Percentiles rank a stretch among this genome's conserved stretches.
These are phyloP conservation scores for Saccharum spontaneum DNA, from an alignment of 176 grass and related monocot species.

Conservation along the genomic window DNA sequence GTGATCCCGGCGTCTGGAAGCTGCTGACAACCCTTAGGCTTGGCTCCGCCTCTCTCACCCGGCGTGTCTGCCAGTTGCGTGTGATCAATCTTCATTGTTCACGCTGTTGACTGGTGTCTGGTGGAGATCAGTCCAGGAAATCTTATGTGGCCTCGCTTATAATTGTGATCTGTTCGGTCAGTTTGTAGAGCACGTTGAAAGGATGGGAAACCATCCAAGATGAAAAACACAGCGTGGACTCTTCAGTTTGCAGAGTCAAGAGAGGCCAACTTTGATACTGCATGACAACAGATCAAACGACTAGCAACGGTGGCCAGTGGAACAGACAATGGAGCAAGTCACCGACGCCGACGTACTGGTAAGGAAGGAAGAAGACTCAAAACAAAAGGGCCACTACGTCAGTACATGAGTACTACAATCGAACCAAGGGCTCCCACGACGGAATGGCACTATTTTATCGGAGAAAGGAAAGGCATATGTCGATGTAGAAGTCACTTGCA, in stretches of 20 bases:
- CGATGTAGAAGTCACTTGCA: background rate
- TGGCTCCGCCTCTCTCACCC: background rate
- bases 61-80: background rate
- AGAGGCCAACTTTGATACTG: background rate
- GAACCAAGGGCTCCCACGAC: background rate
- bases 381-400: background rate
- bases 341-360: background rate
- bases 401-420: background rate
- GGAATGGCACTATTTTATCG: background rate
- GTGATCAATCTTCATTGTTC: background rate
- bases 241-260: background rate
- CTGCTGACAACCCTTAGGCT: background rate
- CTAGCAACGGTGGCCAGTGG: background rate
- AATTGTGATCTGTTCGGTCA: background rate
- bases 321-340: background rate
- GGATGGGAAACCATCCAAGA: background rate
- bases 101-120: background rate
- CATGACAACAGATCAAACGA: background rate
- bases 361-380: background rate
- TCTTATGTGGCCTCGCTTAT: background rate
- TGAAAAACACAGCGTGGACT: background rate
- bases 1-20: background rate
- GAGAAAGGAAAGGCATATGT: background rate
- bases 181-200: background rate
- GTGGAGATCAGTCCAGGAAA: background rate